Percentiles rank a stretch among this genome's conserved stretches.
Evolutionary conservation across 306 rosid genomes (phyloP).

Genomic region (Gastrolobium villosum): DNA sequence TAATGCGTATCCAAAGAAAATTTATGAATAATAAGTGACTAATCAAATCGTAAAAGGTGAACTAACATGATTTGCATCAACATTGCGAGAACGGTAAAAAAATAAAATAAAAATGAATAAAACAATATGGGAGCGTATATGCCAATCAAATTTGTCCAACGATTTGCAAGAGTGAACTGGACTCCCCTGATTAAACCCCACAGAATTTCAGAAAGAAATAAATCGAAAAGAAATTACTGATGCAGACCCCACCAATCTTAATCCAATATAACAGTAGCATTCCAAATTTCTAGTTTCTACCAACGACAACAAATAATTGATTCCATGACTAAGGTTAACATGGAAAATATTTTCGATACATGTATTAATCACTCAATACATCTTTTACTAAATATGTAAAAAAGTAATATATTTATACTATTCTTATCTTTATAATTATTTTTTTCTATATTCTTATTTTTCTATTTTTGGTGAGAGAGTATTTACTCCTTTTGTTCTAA

Average conservation of each 20-base stretch:
- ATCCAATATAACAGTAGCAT: background rate
- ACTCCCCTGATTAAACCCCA: slow-evolving; percentile 15
- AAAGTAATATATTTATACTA: no score
- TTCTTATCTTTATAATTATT: no score
- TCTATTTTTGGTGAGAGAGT: no score
- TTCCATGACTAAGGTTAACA: slow-evolving; percentile 34
- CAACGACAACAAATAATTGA: background rate
- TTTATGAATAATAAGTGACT: background rate
- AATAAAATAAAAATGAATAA: no score
- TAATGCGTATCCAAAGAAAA: background rate
- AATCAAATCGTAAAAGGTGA: background rate
- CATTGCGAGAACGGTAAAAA: no score
- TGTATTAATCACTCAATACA: no score
- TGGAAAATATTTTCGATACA: background rate
- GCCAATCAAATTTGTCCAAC: background rate
- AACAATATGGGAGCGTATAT: no score
- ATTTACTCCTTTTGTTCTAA: no score
- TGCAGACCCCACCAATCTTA: background rate
- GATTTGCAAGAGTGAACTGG: background rate
- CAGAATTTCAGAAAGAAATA: background rate
- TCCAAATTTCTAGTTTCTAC: slow-evolving; percentile 11
- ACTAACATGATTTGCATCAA: no score
- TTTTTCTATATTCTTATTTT: no score
- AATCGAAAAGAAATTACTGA: background rate
- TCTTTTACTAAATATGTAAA: no score